phyloP scores from a whole-genome alignment of 129 eudicot genomes.

The sunflower (Helianthus annuus) region DNA sequence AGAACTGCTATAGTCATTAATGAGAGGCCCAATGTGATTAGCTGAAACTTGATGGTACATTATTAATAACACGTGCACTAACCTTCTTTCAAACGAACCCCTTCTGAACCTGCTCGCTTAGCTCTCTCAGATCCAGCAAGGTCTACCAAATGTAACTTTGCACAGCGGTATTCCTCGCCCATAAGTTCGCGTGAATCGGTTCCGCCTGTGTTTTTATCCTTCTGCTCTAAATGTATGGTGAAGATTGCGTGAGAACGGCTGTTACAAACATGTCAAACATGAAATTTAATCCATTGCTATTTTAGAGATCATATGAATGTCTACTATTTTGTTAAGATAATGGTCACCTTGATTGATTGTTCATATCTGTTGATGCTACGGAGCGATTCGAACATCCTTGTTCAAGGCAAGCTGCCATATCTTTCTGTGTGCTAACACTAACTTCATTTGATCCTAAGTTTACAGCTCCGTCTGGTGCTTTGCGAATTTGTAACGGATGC shows the following conservation, averaged over 20 bases:
- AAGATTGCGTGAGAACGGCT: slow-evolving; percentile 99
- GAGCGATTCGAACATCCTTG: slow-evolving; percentile 94
- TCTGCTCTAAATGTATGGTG: slow-evolving; percentile 94
- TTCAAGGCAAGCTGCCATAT: slow-evolving; percentile 93
- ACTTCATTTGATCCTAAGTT: slow-evolving; percentile 92
- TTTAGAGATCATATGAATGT: slow-evolving; percentile 12
- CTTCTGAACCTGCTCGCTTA: slow-evolving; percentile 96
- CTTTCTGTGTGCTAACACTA: slow-evolving; percentile 79
- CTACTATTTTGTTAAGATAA: neutral
- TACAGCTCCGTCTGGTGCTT: slow-evolving; percentile 80
- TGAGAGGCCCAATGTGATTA: slow-evolving; percentile 1
- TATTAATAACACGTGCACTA: slow-evolving; percentile 12
- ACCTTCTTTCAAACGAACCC: slow-evolving; percentile 98
- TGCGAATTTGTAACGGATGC: slow-evolving; percentile 84
- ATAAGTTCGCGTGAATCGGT: slow-evolving; percentile 50
- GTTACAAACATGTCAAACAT: slow-evolving; percentile 28
- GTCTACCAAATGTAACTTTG: slow-evolving; percentile 94
- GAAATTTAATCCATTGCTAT: slow-evolving; percentile 8
- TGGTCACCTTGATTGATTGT: slow-evolving; percentile 89
- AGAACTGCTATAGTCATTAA: slow-evolving; percentile 23
- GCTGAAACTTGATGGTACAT: neutral
- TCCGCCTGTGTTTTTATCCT: slow-evolving; percentile 62
- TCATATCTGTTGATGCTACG: slow-evolving; percentile 97
- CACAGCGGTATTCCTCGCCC: slow-evolving; percentile 89
- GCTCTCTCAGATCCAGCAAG: slow-evolving; percentile 99